Percentiles rank a stretch among this genome's conserved stretches.
phyloP scores from a whole-genome alignment of 73 alveolate species.

The Paramecium bursaria region DNA sequence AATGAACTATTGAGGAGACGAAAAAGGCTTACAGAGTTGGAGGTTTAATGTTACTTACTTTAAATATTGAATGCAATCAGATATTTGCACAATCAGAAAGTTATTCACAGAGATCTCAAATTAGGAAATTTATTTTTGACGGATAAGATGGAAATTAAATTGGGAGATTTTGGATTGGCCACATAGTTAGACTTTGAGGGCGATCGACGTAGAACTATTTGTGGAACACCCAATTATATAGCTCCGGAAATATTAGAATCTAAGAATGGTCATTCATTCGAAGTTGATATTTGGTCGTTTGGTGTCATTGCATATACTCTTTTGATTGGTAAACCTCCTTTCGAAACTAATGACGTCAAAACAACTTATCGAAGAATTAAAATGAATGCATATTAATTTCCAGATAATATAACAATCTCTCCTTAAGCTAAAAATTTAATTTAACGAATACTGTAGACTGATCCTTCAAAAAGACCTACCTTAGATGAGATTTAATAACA shows the following conservation, averaged over 20 bases:
- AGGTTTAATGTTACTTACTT: slow-evolving; percentile 86
- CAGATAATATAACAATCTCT: slow-evolving; percentile 85
- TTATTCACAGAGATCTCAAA: slow-evolving; percentile 93
- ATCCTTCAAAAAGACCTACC: slow-evolving; percentile 91
- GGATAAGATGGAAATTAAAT: slow-evolving; percentile 90
- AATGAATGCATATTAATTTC: slow-evolving; percentile 85
- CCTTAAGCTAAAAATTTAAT: slow-evolving; percentile 88
- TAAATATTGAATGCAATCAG: slow-evolving; percentile 82
- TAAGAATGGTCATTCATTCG: slow-evolving; percentile 90
- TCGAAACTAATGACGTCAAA: slow-evolving; percentile 91
- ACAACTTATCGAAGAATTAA: slow-evolving; percentile 89
- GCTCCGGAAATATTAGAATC: slow-evolving; percentile 94
- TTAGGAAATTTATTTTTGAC: slow-evolving; percentile 90
- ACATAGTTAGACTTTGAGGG: slow-evolving; percentile 94
- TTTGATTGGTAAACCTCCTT: slow-evolving; percentile 94
- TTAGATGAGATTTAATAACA: slow-evolving; percentile 86
- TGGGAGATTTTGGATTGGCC: slow-evolving; percentile 96
- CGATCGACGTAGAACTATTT: slow-evolving; percentile 90
- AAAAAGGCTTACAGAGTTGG: slow-evolving; percentile 90
- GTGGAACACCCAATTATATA: slow-evolving; percentile 96
- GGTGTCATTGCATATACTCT: slow-evolving; percentile 93
- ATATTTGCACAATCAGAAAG: slow-evolving; percentile 86
- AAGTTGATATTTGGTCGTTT: slow-evolving; percentile 92
- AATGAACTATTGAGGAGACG: slow-evolving; percentile 92
- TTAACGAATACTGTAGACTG: slow-evolving; percentile 78